Evolutionary conservation across 371 early-diverging fungal species (phyloP).

Genomic region (Blastocladiella emersonii): DNA sequence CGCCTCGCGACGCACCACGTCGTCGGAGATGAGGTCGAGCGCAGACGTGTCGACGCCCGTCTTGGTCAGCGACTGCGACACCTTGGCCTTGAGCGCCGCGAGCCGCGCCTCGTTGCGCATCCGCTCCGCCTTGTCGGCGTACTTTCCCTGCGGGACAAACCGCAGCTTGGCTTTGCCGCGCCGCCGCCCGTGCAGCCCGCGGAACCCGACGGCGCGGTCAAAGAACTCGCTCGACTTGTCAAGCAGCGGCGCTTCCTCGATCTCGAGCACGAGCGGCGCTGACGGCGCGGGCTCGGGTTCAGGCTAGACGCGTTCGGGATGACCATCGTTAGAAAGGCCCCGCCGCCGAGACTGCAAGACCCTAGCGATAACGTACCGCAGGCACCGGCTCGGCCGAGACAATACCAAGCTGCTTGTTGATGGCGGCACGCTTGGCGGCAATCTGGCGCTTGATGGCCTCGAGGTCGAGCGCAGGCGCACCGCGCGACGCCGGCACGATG

Average conservation of each 20-base stretch:
- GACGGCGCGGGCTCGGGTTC: no score
- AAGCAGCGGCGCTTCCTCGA: background rate
- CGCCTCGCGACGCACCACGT: conserved; percentile 22
- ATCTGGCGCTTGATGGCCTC: background rate
- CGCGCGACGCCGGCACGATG: no score
- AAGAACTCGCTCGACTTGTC: background rate
- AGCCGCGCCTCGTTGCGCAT: background rate
- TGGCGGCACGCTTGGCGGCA: background rate
- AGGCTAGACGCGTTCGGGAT: no score
- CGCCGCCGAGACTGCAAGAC: no score
- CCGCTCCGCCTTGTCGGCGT: background rate
- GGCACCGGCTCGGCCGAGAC: background rate
- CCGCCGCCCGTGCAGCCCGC: background rate
- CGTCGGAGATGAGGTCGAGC: conserved; percentile 6
- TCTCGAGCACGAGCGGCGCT: background rate
- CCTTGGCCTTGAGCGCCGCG: background rate
- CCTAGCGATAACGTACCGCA: no score
- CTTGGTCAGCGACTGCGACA: background rate
- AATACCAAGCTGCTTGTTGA: background rate
- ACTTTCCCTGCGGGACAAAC: background rate
- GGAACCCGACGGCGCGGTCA: background rate
- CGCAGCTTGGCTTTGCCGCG: background rate
- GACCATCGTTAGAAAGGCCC: no score
- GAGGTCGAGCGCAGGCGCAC: background rate
- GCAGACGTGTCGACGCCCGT: background rate